Base-by-base conservation (phyloP, 495 filamentous ascomycete genomes). In the Aspergillus funiculosus region DNA sequence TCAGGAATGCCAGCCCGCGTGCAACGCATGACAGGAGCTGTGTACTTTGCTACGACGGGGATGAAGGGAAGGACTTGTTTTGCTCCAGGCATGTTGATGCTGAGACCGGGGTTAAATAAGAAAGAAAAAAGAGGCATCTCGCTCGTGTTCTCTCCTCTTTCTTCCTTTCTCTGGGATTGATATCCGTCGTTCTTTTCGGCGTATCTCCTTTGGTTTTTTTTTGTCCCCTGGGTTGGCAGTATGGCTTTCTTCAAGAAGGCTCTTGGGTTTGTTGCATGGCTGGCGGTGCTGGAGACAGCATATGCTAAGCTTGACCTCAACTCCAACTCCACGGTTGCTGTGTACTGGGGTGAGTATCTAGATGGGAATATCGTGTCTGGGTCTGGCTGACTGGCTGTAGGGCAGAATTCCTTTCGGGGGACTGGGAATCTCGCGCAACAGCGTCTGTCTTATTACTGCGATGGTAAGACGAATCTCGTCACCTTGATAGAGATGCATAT, bases 311-410 rank as follows among this genome's bases (percentile, higher is more conserved):
- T 80, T 41, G 64, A 75, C 46, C 39, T 75, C 19, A 48, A 37
- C 18, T 69, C 73, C 3, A 53, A 54, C 3, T 66, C 53, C 35
- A 85, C 81, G 55, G 49, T 83, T 40, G 76, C 70, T 14, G 66
- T 83, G 6, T 85, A 85, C 54, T 85, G 81, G 81, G 81, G 68
- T 78, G 59, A 48, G 60, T 37, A 36, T n/a, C 18, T 39, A 9
- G 40, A 21, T 6, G 22, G 38, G 10, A 14, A 14, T 44, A 35
- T n/a, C n/a, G n/a, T n/a, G n/a, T n/a, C n/a, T 29, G 24, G 14
- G 17, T 31, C n/a, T 21, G 13, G 14, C 29, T 26, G 17, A 25
- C 20, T 32, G n/a, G 6, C 1, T 22, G 27, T 40, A 82, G 79
- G 77, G 6, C 79, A 83, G 49, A 82, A 81, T 56, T 84, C 81